Base-by-base conservation (phyloP, 2,329 filamentous ascomycete species). In the Calonectria ilicicola region DNA sequence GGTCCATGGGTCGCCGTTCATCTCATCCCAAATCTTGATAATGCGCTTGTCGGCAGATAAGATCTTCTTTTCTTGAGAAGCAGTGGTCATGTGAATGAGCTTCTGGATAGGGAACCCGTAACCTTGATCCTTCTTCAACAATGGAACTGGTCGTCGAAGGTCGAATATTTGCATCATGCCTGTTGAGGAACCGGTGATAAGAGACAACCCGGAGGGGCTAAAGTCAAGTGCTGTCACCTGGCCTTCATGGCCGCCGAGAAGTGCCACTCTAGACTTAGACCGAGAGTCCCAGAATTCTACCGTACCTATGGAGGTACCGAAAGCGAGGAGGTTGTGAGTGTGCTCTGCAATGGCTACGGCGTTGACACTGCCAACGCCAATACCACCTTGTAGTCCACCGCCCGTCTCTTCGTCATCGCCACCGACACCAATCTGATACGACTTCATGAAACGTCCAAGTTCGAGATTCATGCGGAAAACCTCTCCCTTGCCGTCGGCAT, bases 261-360 rank as follows among this genome's bases (percentile, higher is more conserved):
- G 89, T 19, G 95, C 96, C 14, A 96, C 93, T 70, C 95, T 90
- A 67, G 93, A 93, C 81, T 95, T 93, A 35, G 94, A 95, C 72
- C 97, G 91, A 1, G 96, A 91, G 82, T 99, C 97, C 95, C 96
- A 99, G 80, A 98, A 96, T 82, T 99, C 97, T 29, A 98, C 95
- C 1, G 96, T 98, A n/a, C 97, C 96, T 69, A 97, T 87, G 3
- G 95, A 96, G 1, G 97, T 99, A 65, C 97, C 97, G 79, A 99
- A 99, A 0, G 96, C 96, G 40, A 96, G 89, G 5, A 99, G 88
- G 69, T 97, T 97, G 83, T 99, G 97, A 60, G 94, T 96, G 47
- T 93, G 90, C 81, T 98, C 95, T 3, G 97, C 97, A 72, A 98
- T 91, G 3, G 96, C 93, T 15, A 92, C 96, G 9, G 93, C 93